These are phyloP conservation scores for Eremothecium sinecaudum DNA, from an alignment of 1,139 yeast genomes.

Conservation along the genomic window DNA sequence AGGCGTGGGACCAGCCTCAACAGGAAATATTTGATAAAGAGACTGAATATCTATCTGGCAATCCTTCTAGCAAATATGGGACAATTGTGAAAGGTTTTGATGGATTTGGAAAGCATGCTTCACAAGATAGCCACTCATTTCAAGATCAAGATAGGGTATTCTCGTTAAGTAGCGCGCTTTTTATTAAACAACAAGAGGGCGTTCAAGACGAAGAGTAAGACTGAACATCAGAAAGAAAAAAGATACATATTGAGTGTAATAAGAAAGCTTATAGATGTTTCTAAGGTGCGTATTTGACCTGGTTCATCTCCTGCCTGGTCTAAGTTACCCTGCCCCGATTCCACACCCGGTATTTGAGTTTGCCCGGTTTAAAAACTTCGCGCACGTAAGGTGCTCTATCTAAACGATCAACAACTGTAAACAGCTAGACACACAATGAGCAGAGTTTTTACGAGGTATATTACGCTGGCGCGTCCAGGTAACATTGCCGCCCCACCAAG, in stretches of 20 bases:
- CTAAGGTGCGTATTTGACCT: no score
- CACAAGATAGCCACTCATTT: conserved; percentile 32
- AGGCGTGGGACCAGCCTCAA: conserved; percentile 53
- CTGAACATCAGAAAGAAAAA: no score
- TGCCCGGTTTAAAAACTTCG: no score
- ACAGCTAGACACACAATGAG: no score
- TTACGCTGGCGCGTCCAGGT: conserved; percentile 14
- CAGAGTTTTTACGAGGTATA: conserved; percentile 9
- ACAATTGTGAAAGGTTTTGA: conserved; percentile 88
- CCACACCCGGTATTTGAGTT: no score
- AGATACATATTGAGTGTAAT: no score
- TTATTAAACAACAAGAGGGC: conserved; percentile 51
- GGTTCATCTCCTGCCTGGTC: no score
- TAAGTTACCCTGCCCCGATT: no score
- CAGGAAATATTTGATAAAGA: conserved; percentile 79
- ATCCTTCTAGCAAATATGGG: conserved; percentile 41
- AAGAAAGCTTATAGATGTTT: no score
- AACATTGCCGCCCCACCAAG: neutral
- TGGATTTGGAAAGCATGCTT: conserved; percentile 50
- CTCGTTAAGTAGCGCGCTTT: conserved; percentile 68
- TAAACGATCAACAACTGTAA: no score
- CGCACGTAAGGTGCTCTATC: no score
- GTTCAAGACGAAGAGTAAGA: conserved; percentile 23
- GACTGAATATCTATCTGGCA: conserved; percentile 54
- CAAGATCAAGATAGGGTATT: conserved; percentile 80